These are phyloP conservation scores for Bjerkandera adusta DNA, from an alignment of 1,284 basidiomycete genomes.

Conservation along the genomic window DNA sequence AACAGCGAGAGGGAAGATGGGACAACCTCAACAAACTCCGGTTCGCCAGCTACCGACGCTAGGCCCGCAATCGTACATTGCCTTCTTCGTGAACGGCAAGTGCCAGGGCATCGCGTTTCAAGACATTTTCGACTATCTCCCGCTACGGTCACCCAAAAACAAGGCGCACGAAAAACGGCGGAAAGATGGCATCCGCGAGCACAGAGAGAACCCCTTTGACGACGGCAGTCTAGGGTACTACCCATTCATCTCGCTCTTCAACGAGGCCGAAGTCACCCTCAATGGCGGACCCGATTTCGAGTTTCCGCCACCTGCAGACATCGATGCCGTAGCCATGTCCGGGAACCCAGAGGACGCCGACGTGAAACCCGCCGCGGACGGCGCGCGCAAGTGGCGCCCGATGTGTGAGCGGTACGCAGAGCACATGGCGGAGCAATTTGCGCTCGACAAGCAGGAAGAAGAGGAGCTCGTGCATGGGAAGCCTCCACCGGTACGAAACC, in stretches of 20 bases:
- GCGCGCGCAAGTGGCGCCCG: slow-evolving; percentile 64
- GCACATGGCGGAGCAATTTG: slow-evolving; percentile 77
- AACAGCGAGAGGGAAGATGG: slow-evolving; percentile 24
- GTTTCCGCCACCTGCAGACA: slow-evolving; percentile 73
- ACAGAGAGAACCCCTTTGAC: slow-evolving; percentile 84
- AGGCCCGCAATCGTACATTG: slow-evolving; percentile 66
- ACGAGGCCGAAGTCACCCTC: slow-evolving; percentile 80
- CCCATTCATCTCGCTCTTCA: slow-evolving; percentile 92
- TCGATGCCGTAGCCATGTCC: slow-evolving; percentile 58
- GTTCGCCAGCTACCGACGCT: slow-evolving; percentile 75
- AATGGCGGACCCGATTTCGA: slow-evolving; percentile 89
- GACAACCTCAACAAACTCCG: slow-evolving; percentile 33
- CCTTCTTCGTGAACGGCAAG: slow-evolving; percentile 93
- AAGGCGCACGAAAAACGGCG: slow-evolving; percentile 53
- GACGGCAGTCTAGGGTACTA: slow-evolving; percentile 97
- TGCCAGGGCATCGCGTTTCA: slow-evolving; percentile 84
- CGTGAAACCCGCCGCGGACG: slow-evolving; percentile 28
- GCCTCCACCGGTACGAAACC: too few relatives aligned
- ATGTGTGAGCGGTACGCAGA: slow-evolving; percentile 76
- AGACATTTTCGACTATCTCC: slow-evolving; percentile 90
- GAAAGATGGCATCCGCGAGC: slow-evolving; percentile 65
- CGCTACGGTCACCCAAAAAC: slow-evolving; percentile 64
- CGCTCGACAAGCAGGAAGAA: slow-evolving; percentile 66
- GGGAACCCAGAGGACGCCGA: slow-evolving; percentile 25
- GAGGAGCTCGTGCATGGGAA: slow-evolving; percentile 39